Evolutionary conservation across 176 grass and related monocot species (phyloP), one percentile per base, ranked within the genome.

Genomic region (Raddia distichophylla): DNA sequence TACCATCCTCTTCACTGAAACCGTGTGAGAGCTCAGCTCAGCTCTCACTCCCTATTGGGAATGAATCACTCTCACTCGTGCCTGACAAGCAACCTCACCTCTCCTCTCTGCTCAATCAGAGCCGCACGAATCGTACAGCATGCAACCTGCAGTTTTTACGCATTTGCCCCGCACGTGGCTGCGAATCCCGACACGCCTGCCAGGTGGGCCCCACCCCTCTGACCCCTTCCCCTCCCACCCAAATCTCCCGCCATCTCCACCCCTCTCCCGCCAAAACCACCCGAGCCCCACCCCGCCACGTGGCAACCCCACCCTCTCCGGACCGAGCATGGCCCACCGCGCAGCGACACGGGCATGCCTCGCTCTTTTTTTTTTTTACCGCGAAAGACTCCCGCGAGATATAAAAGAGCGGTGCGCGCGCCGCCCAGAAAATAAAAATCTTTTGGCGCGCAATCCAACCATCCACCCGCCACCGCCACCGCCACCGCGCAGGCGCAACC

Each of bases 261-360:
- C 10, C 19, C 74, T 52, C 69, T 90, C 88, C 88, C 88, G 88
- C 88, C 88, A 90, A 86, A 90, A 86, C 80, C 10, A 43, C 2
- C 20, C 20, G 22, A 61, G 10, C 20, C 60, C 42, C 27, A 6
- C 60, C 33, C 0, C 45, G 32, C 53, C 52, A 45, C 18, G 70
- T 45, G 59, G 20, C 37, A 27, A 27, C 1, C 1, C 10, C 52
- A 3, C 22, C 4, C 37, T 3, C 1, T 0, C 11, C 0, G 16
- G 17, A 11, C 12, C 34, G 7, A n/a, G 7, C 5, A 42, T 32
- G 68, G 49, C 60, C 87, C 87, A 81, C 71, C 40, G 55, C 10
- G 0, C 87, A 82, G 83, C 5, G 69, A 67, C 1, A 66, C 27
- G 0, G 3, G 1, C 27, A 5, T 6, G 2, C 0, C 0, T 2